Evolutionary conservation across 805 yeast species (phyloP), one percentile per base, ranked within the genome.

Genomic region (Brettanomyces naardenensis): DNA sequence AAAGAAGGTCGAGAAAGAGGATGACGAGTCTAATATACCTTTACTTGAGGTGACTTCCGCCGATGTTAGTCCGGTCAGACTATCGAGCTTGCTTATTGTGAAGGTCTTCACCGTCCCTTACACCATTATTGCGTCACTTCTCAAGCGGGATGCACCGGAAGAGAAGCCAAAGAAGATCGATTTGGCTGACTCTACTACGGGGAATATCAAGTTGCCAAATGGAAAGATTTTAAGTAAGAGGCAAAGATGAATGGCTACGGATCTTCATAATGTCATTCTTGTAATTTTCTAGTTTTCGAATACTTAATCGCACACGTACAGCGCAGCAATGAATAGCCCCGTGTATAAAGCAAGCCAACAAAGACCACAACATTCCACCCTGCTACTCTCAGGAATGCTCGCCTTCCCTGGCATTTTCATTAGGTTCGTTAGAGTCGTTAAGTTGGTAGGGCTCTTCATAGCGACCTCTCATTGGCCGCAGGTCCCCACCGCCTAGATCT

Each of bases 381-480:
- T 23, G 26, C 10, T 9, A 23, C 7, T 9, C 11, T 23, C 11
- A 23, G 26, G 26, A 7, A 7, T 23, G 11, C 10, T 23, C 11
- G 14, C 26, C 34, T 13, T 11, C 3, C 9, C 26, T 13, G 23
- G n/a, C 23, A 15, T 10, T 15, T 25, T 27, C 25, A 17, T 19
- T 28, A 31, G 25, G 20, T 15, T 37, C 40, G 36, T 27, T 14
- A 31, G 21, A 19, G 19, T 38, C 44, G 17, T 39, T 33, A 29
- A 33, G 20, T 14, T 20, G 39, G 21, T 30, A 30, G 22, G 41
- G 44, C 3, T 33, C 45, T 26, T n/a, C 37, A 20, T 28, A 39
- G 36, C 45, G 45, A 18, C 44, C 49, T 9, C 43, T 38, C 50
- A 52, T 71, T 42, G 76, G 65, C 31, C 69, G 59, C 35, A 71